Evolutionary conservation across 78 protist genomes (phyloP).

Genomic region (Dictyostelium intermedium): DNA sequence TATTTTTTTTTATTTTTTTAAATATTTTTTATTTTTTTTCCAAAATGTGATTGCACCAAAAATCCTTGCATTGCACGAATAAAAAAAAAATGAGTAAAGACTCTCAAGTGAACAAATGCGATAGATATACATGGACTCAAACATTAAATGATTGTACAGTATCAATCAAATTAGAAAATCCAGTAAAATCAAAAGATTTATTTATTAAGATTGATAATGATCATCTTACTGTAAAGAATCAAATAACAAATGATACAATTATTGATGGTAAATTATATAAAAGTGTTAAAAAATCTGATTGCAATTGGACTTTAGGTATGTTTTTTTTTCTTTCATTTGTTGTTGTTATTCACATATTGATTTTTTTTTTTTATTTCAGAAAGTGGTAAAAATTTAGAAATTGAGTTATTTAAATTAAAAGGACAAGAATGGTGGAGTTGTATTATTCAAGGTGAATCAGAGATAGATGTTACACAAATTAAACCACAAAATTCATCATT

Average conservation of each 20-base stretch:
- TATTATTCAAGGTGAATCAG: constrained; percentile 33
- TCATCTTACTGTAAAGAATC: constrained; percentile 15
- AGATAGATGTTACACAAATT: constrained; percentile 44
- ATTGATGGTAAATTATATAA: constrained; percentile 42
- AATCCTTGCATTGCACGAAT: not conserved
- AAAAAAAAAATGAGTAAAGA: not conserved
- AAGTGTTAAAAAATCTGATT: constrained; percentile 40
- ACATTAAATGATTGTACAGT: constrained; percentile 40
- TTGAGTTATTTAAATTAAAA: constrained; percentile 36
- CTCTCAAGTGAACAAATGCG: not conserved
- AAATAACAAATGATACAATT: not conserved
- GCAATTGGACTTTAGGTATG: constrained; percentile 54
- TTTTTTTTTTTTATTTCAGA: not conserved
- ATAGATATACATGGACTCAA: constrained; percentile 44
- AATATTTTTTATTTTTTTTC: not conserved
- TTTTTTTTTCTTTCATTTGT: not conserved
- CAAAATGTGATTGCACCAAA: not conserved
- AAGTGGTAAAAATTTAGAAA: constrained; percentile 23
- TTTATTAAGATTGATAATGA: not conserved
- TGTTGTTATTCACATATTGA: not conserved
- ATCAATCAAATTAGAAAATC: not conserved
- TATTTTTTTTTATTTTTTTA: not conserved
- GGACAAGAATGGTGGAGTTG: constrained; percentile 59
- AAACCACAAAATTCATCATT: constrained; percentile 45
- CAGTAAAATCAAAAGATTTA: constrained; percentile 38